These are phyloP conservation scores for Phaffia australis DNA, from an alignment of 768 basidiomycete species.

Conservation along the genomic window DNA sequence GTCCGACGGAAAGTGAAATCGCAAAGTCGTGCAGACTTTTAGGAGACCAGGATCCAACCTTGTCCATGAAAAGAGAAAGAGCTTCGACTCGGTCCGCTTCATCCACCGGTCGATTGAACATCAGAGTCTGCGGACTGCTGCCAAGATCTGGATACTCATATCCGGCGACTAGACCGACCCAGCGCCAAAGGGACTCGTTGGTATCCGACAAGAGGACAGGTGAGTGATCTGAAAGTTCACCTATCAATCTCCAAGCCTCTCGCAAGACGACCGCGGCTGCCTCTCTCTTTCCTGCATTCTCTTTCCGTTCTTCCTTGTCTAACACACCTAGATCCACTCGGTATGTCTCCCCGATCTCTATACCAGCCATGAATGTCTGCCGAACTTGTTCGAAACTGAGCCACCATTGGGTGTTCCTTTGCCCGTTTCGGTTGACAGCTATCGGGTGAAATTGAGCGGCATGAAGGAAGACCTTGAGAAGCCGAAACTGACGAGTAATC, in stretches of 20 bases:
- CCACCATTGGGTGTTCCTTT: not conserved
- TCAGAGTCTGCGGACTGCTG: not conserved
- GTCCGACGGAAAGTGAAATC: not conserved
- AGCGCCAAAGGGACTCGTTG: conserved; percentile 4
- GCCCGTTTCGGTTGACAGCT: not conserved
- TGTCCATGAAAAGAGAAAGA: conserved; percentile 12
- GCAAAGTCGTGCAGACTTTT: not conserved
- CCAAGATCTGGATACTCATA: not conserved
- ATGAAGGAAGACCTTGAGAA: conserved; percentile 4
- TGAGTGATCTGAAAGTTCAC: not conserved
- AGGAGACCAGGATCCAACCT: not conserved
- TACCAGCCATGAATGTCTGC: conserved; percentile 5
- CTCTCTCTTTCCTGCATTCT: not conserved
- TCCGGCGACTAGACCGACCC: conserved; percentile 10
- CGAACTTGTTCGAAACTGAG: not conserved
- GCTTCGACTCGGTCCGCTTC: conserved; percentile 4
- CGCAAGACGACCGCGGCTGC: conserved; percentile 4
- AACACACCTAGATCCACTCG: not conserved
- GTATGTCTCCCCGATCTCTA: conserved; percentile 13
- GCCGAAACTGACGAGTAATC: not conserved
- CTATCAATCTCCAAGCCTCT: conserved; percentile 14
- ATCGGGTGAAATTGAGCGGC: not conserved
- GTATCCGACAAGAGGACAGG: not conserved
- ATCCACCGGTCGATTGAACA: not conserved
- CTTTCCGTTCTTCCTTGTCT: not conserved